Evolutionary conservation across 2,329 filamentous ascomycete species (phyloP).

Genomic region (Pseudogymnoascus sp.): DNA sequence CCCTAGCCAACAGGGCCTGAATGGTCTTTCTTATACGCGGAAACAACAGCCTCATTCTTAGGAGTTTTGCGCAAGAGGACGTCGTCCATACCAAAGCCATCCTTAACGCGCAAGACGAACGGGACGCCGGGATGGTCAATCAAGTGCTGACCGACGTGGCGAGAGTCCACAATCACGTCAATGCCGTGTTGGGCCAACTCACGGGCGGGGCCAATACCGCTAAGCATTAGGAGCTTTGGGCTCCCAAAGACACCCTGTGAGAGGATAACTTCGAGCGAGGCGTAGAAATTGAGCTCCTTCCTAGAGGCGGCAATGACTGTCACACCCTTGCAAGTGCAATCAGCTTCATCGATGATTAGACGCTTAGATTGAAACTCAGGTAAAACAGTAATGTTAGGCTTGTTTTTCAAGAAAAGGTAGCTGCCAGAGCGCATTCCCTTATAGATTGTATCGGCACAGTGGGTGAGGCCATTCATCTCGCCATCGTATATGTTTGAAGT

Average conservation of each 20-base stretch:
- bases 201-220: constrained; percentile 11
- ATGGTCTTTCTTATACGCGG: constrained; percentile 31
- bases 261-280: constrained; percentile 18
- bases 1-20: constrained; percentile 35
- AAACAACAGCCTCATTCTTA: constrained; percentile 31
- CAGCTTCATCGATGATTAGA: constrained; percentile 41
- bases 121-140: constrained; percentile 33
- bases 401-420: constrained; percentile 41
- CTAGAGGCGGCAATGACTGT: constrained; percentile 33
- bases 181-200: constrained; percentile 28
- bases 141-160: constrained; percentile 26
- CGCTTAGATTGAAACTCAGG: constrained; percentile 41
- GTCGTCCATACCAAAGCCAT: constrained; percentile 31
- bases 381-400: constrained; percentile 47
- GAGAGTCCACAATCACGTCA: constrained; percentile 20
- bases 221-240: constrained; percentile 11
- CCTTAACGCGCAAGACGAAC: constrained; percentile 33
- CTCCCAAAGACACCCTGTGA: constrained; percentile 10
- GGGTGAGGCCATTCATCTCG: constrained; percentile 42
- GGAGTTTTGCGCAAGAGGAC: constrained; percentile 30
- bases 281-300: constrained; percentile 36
- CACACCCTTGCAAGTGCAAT: constrained; percentile 36
- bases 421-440: constrained; percentile 44
- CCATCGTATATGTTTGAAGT: constrained; percentile 47
- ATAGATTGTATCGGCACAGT: constrained; percentile 49